Percentiles rank a stretch among this genome's conserved stretches.
These are phyloP conservation scores for Rhizophora mangle DNA, from an alignment of 345 rosid genomes.

Conservation along the genomic window DNA sequence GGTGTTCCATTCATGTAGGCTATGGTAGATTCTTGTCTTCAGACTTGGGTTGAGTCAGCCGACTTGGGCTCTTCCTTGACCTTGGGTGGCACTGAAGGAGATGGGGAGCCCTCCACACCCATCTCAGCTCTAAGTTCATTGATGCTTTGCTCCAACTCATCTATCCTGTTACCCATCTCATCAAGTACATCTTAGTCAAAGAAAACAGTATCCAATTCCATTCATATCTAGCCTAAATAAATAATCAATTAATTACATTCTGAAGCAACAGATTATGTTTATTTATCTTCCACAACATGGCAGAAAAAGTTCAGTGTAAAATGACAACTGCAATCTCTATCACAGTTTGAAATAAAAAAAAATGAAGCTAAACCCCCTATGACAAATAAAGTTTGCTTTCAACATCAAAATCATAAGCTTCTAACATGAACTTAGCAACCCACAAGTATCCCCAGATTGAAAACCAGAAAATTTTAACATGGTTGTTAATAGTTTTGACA, in stretches of 20 bases:
- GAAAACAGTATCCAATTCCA: constrained; percentile 21
- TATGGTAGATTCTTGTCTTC: not conserved
- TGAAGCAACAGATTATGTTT: too few relatives aligned
- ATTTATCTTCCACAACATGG: too few relatives aligned
- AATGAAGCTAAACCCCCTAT: not conserved
- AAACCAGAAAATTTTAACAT: too few relatives aligned
- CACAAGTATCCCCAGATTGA: not conserved
- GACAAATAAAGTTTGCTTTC: not conserved
- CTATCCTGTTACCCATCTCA: constrained; percentile 82
- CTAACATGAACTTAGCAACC: not conserved
- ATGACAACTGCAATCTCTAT: too few relatives aligned
- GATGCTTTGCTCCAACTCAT: constrained; percentile 85
- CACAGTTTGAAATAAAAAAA: too few relatives aligned
- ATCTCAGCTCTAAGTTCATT: constrained; percentile 62
- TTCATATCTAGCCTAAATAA: not conserved
- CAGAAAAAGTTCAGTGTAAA: too few relatives aligned
- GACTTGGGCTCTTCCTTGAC: constrained; percentile 53
- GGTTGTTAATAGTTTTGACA: not conserved
- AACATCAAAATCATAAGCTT: too few relatives aligned
- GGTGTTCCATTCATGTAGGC: too few relatives aligned
- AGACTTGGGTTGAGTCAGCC: constrained; percentile 34
- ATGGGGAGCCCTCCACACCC: constrained; percentile 61
- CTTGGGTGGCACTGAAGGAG: constrained; percentile 48
- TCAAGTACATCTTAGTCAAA: constrained; percentile 66
- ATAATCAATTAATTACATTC: too few relatives aligned